phyloP scores from a whole-genome alignment of 139 green algal species.

The Nannochloris sp. region DNA sequence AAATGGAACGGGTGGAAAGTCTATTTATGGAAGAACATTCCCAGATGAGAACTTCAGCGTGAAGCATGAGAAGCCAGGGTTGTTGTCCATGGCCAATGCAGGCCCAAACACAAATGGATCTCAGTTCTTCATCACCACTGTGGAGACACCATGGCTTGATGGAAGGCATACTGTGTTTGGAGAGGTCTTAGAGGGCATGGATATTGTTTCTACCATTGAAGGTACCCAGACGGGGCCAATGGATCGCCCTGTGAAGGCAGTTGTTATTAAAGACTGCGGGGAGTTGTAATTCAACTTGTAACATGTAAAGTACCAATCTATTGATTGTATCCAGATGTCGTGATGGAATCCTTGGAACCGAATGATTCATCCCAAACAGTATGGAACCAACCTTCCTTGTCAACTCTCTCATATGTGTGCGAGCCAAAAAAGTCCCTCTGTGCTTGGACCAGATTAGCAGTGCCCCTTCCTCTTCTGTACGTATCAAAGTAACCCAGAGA shows the following conservation, averaged over 20 bases:
- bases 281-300: conserved; percentile 21
- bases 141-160: conserved; percentile 64
- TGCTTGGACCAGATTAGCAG: conserved; percentile 94
- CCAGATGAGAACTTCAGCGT: conserved; percentile 23
- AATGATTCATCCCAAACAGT: conserved; percentile 79
- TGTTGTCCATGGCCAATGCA: conserved; percentile 87
- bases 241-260: conserved; percentile 25
- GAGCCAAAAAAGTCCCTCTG: conserved; percentile 98
- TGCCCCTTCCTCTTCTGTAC: conserved; percentile 75
- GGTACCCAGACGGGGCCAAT: conserved; percentile 21
- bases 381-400: conserved; percentile 81
- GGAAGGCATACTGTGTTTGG: conserved; percentile 40
- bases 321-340: conserved; percentile 73
- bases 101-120: conserved; percentile 67
- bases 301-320: conserved; percentile 14
- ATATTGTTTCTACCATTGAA: conserved; percentile 44
- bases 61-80: conserved; percentile 51
- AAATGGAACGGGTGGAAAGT: conserved; percentile 23
- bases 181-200: conserved; percentile 30
- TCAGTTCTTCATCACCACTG: conserved; percentile 90
- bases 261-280: conserved; percentile 43
- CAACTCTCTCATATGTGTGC: conserved; percentile 91
- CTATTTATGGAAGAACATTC: conserved; percentile 23
- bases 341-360: conserved; percentile 82
- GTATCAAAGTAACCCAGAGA: conserved; percentile 96